These are phyloP conservation scores for Rubroboletus pulcherrimus DNA, from an alignment of 768 basidiomycete genomes.

Conservation along the genomic window DNA sequence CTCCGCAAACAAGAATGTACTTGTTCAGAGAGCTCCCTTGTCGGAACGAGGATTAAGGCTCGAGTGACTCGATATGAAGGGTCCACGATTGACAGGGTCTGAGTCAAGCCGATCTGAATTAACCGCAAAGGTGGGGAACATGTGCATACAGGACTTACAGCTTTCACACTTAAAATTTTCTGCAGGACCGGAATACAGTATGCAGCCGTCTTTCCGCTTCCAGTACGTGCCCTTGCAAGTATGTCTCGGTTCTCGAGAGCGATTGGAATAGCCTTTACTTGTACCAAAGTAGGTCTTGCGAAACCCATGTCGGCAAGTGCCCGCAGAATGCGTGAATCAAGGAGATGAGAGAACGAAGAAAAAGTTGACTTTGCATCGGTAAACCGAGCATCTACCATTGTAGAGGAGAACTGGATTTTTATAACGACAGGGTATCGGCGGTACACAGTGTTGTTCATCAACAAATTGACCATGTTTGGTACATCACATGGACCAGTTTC, in stretches of 20 bases:
- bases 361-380: conserved; percentile 51
- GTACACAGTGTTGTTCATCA: too few species aligned
- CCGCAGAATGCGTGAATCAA: conserved; percentile 82
- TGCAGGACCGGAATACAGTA: conserved; percentile 91
- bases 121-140: neutral
- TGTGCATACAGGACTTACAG: conserved; percentile 44
- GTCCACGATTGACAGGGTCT: conserved; percentile 39
- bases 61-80: conserved; percentile 56
- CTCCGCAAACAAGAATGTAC: conserved; percentile 65
- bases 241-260: conserved; percentile 88
- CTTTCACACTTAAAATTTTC: conserved; percentile 79
- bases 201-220: conserved; percentile 95
- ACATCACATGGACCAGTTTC: neutral
- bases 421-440: neutral
- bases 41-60: conserved; percentile 81
- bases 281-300: conserved; percentile 87
- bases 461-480: neutral
- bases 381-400: conserved; percentile 45
- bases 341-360: conserved; percentile 64
- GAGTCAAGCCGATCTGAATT: neutral
- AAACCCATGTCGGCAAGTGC: conserved; percentile 90
- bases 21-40: conserved; percentile 90
- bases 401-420: neutral
- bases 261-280: conserved; percentile 87
- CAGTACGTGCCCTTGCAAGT: conserved; percentile 90